Evolutionary conservation across 768 basidiomycete species (phyloP), one percentile per base, ranked within the genome.

Genomic region (Suillus subaureus): DNA sequence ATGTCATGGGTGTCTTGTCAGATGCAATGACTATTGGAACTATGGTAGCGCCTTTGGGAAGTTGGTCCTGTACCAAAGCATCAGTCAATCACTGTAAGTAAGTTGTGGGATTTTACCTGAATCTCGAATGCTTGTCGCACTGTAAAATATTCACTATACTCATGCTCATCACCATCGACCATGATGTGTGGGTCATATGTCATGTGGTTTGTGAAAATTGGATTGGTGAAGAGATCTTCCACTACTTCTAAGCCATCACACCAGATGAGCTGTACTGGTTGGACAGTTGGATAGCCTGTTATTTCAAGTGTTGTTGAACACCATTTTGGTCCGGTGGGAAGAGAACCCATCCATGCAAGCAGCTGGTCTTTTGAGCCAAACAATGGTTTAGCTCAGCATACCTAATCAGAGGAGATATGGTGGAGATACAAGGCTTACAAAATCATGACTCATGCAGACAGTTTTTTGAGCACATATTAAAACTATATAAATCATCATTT

Each of bases 1-100:
- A 8, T 0, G 28, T 63, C 18, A 51, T 23, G 5, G 51, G 28
- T 11, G 65, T 66, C 51, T 66, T 66, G 40, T 66, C 40, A 2
- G 65, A 66, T 13, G 61, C 39, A 15, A 43, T 6, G 6, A 61
- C 8, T 9, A 61, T 42, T 4, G 42, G 60, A 31, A 61, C 21
- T 1, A 61, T 61, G 15, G n/a, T 61, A 16, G 60, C 60, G 1
- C 60, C 60, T 8, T 40, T 6, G 15, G 60, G 60, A 40, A 61
- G 60, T 11, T 51, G 49, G 1, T 51, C 47, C 47, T 47, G n/a
- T 13, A 47, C 12, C 0, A 2, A 47, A 47, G n/a, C 2, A 23
- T 47, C 47, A 13, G n/a, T 47, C 4, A 23, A 47, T 6, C 2
- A 47, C n/a, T 23, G 11, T n/a, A 4, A 23, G 13, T 13, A 4